These are phyloP conservation scores for Thelephora terrestris DNA, from an alignment of 1,284 basidiomycete species.

Conservation along the genomic window DNA sequence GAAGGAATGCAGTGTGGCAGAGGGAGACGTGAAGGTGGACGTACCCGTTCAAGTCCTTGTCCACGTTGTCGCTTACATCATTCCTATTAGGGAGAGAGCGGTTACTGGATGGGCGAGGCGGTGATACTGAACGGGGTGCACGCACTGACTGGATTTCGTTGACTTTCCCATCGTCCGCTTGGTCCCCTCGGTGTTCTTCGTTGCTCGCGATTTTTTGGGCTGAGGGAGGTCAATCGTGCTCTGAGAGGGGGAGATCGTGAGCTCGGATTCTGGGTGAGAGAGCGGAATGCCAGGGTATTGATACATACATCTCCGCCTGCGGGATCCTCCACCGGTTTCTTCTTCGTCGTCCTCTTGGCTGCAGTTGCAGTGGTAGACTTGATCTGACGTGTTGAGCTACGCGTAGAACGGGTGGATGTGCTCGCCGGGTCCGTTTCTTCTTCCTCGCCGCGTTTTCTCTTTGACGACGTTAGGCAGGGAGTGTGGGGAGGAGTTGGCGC, in stretches of 20 bases:
- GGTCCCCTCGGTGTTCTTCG: conserved; percentile 19
- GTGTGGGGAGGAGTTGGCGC: neutral
- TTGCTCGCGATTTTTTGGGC: conserved; percentile 10
- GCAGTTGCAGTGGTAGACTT: conserved; percentile 1
- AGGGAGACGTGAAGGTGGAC: neutral
- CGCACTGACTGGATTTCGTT: conserved; percentile 5
- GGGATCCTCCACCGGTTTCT: conserved; percentile 5
- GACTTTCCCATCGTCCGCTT: conserved; percentile 14
- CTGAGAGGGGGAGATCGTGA: conserved; percentile 19
- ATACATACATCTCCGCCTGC: neutral
- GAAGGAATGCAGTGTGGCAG: neutral
- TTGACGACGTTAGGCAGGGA: neutral
- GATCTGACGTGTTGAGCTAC: conserved; percentile 32
- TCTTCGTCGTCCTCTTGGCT: conserved; percentile 6
- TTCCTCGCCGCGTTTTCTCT: conserved; percentile 34
- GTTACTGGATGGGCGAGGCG: conserved; percentile 12
- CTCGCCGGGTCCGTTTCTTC: conserved; percentile 21
- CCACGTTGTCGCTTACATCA: conserved; percentile 13
- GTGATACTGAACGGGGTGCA: neutral
- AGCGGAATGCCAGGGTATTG: neutral
- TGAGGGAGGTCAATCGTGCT: conserved; percentile 24
- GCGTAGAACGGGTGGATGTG: conserved; percentile 33
- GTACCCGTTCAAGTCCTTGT: conserved; percentile 8
- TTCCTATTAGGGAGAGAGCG: conserved; percentile 6
- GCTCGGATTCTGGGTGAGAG: neutral